Evolutionary conservation across 2,329 filamentous ascomycete species (phyloP).

Genomic region (Aphanocladium album): DNA sequence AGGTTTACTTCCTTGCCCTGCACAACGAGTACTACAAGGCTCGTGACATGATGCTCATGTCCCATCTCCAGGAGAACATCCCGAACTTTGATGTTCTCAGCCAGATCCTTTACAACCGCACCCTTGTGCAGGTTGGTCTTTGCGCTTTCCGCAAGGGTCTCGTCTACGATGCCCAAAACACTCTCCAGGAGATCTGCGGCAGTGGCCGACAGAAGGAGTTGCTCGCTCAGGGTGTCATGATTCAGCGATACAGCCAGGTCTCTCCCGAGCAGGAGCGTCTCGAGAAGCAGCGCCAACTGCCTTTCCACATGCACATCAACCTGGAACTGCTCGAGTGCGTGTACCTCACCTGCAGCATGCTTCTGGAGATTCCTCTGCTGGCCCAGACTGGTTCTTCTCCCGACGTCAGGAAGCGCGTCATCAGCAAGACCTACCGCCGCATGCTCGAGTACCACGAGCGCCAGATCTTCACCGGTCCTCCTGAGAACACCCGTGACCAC

Average conservation of each 20-base stretch:
- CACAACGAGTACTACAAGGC: slow-evolving; percentile 98
- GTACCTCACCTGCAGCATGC: slow-evolving; percentile 98
- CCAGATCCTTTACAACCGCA: slow-evolving; percentile 98
- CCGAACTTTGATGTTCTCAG: slow-evolving; percentile 93
- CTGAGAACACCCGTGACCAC: slow-evolving; percentile 97
- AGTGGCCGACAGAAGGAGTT: slow-evolving; percentile 97
- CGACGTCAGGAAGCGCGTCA: slow-evolving; percentile 94
- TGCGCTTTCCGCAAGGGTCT: slow-evolving; percentile 97
- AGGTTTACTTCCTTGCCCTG: slow-evolving; percentile 96
- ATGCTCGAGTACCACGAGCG: slow-evolving; percentile 99
- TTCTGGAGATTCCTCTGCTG: slow-evolving; percentile 93
- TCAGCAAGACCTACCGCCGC: slow-evolving; percentile 98
- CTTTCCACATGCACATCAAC: slow-evolving; percentile 99
- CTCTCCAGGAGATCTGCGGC: slow-evolving; percentile 95
- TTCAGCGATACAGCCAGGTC: slow-evolving; percentile 93
- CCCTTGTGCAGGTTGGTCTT: slow-evolving; percentile 93
- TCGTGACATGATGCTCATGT: slow-evolving; percentile 99
- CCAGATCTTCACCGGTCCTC: slow-evolving; percentile 96
- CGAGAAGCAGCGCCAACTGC: slow-evolving; percentile 93
- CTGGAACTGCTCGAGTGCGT: slow-evolving; percentile 96
- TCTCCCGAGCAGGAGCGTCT: slow-evolving; percentile 96
- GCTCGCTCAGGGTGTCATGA: slow-evolving; percentile 94
- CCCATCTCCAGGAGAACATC: slow-evolving; percentile 96
- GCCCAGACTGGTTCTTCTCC: slow-evolving; percentile 95
- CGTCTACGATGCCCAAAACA: slow-evolving; percentile 96